Evolutionary conservation across 2,329 filamentous ascomycete species (phyloP), one percentile per base, ranked within the genome.

Genomic region (Neofusicoccum cordaticola): DNA sequence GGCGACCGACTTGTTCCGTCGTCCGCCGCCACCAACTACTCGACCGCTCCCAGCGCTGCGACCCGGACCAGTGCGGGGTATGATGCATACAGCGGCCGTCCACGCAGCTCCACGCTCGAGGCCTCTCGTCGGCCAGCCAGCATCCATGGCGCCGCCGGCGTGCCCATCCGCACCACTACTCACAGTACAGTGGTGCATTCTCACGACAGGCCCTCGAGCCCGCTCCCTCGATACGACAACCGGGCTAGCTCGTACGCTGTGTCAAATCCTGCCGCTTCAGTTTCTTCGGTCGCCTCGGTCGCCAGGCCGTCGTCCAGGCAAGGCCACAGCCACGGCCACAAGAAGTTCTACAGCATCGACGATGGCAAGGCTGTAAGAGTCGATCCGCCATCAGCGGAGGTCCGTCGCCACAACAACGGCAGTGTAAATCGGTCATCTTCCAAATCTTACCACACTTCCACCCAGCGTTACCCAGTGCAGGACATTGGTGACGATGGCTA

Each of bases 301-400:
- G n/a, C 56, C 11, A 35, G 51, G 15, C 62, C 62, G 1, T 58
- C 62, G 9, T 64, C 63, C 12, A 17, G 45, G 17, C 63, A 64
- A 17, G 63, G 63, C 6, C 63, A 64, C 44, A 34, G 37, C 35
- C 67, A 69, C 6, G 74, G 77, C 35, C 80, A 82, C 68, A 82
- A 81, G 70, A 81, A 81, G 68, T 73, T 83, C 27, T 83, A 83
- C 71, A 81, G 78, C 66, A 77, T 83, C 11, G 80, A 82, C 60
- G 78, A 82, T 63, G 75, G 75, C 52, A 77, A 76, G 70, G 75
- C 64, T 50, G 63, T 64, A 5, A 41, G 63, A 42, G 63, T 64
- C 35, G 63, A 64, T 15, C 63, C 63, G n/a, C 52, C 53, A 37
- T 53, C 60, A 44, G 52, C 48, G 31, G 63, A 65, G 13, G 17